phyloP scores from a whole-genome alignment of 1,139 yeast genomes.

The Taiozyma onychis region DNA sequence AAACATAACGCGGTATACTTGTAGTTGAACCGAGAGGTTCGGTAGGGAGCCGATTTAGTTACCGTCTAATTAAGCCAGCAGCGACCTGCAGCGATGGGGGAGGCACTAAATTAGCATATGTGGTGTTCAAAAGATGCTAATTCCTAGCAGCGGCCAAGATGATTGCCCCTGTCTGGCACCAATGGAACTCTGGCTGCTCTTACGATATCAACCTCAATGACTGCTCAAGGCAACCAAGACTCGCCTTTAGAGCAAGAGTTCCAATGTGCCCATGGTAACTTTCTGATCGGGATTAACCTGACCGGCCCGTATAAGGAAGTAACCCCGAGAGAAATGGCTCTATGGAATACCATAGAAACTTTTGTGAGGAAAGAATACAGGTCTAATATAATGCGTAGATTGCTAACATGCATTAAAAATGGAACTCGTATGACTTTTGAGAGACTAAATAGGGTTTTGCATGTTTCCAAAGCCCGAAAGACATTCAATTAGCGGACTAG shows the following conservation, averaged over 20 bases:
- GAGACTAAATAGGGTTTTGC: too few species aligned
- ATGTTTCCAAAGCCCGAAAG: too few species aligned
- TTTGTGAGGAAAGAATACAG: neutral
- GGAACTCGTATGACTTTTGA: too few species aligned
- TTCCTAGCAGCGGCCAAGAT: too few species aligned
- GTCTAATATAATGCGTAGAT: too few species aligned
- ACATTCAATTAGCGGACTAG: neutral
- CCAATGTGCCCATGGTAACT: neutral
- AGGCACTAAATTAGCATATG: too few species aligned
- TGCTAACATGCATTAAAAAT: neutral
- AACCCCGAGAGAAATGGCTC: neutral
- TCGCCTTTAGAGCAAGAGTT: neutral
- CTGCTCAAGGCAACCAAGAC: too few species aligned
- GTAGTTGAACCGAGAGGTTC: neutral
- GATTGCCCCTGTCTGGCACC: too few species aligned
- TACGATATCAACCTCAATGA: neutral
- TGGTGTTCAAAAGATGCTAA: too few species aligned
- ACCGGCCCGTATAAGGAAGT: neutral
- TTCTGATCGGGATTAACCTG: neutral
- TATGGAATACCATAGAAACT: neutral
- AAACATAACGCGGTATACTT: too few species aligned
- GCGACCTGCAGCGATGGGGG: neutral
- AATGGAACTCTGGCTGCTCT: neutral
- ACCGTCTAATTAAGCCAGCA: neutral
- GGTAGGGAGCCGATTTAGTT: neutral